Base-by-base conservation (phyloP, 2,329 filamentous ascomycete genomes). In the Pezicula neosporulosa region DNA sequence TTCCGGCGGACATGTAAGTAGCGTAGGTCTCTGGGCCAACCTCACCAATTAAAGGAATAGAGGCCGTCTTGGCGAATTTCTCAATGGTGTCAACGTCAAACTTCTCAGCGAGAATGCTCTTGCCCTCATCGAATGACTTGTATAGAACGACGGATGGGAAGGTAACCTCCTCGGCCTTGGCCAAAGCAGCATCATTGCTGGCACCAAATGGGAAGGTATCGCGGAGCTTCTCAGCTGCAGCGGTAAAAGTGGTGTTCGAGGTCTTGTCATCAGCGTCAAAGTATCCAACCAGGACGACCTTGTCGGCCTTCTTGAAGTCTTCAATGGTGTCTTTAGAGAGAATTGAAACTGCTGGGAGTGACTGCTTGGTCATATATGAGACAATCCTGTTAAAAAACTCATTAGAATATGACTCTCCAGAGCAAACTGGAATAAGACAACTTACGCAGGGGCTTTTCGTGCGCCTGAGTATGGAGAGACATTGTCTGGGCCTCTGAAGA, bases 361-460 rank as follows among this genome's bases (percentile, higher is more conserved):
- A 89, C 77, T 97, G 94, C 83, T 97, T 99, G 72, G 90, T 87
- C 94, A 99, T 99, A 81, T 96, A 97, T 60, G 85, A 86, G 44
- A 81, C 80, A 69, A 86, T 86, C 57, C 80, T 83, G 53, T 9
- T 39, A 28, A 21, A 30, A 41, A 16, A 16, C 44, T 44, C 53
- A 44, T 60, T 35, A 57, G 50, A 18, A 48, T 45, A 27, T 47
- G 16, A 15, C 7, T 10, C 27, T 38, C 44, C 21, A 5, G 30
- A 13, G 41, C 19, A 13, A 10, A 27, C 6, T 24, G n/a, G 21
- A 27, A 10, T 15, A 6, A 16, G 2, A 21, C 49, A 43, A 77
- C 81, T 74, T 73, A 85, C 82, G 78, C 80, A 72, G 83, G 85
- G 60, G 92, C 86, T 80, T 97, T 96, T 72, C 94, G 85, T 73